phyloP scores from a whole-genome alignment of 139 green algal species.

The Diplosphaera chodatii region DNA sequence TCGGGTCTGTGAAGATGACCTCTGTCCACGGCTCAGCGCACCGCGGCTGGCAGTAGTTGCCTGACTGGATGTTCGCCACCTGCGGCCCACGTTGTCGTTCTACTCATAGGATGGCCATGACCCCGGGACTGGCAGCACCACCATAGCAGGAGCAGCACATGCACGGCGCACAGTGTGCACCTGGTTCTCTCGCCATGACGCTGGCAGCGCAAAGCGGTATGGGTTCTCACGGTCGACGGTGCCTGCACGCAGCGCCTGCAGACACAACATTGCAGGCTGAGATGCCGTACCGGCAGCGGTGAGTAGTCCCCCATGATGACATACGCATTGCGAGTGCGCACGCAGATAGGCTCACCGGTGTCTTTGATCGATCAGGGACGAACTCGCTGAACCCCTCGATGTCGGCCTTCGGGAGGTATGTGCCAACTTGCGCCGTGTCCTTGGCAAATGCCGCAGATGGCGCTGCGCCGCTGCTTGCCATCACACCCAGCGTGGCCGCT shows the following conservation, averaged over 20 bases:
- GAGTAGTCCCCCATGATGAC: no score
- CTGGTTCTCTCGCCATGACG: slow-evolving; percentile 23
- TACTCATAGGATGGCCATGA: no score
- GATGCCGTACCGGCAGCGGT: not conserved
- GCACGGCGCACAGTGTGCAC: not conserved
- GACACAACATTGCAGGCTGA: no score
- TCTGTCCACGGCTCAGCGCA: slow-evolving; percentile 74
- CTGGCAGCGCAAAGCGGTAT: slow-evolving; percentile 34
- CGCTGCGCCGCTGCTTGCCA: no score
- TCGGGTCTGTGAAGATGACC: slow-evolving; percentile 44
- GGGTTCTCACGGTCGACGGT: slow-evolving; percentile 29
- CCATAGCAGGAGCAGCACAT: no score
- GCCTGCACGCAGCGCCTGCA: slow-evolving; percentile 26
- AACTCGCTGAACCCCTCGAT: not conserved
- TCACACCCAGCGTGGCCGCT: not conserved
- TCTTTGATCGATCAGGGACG: not conserved
- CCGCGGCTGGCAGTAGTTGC: slow-evolving; percentile 64
- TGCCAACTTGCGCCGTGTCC: not conserved
- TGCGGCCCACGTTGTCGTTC: no score
- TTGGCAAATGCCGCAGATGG: not conserved
- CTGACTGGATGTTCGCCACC: slow-evolving; percentile 46
- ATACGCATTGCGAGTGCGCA: no score
- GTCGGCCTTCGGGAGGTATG: slow-evolving; percentile 1
- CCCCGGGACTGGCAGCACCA: no score
- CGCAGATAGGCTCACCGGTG: not conserved